Base-by-base conservation (phyloP, 768 basidiomycete species). In the Pisolithus microcarpus region DNA sequence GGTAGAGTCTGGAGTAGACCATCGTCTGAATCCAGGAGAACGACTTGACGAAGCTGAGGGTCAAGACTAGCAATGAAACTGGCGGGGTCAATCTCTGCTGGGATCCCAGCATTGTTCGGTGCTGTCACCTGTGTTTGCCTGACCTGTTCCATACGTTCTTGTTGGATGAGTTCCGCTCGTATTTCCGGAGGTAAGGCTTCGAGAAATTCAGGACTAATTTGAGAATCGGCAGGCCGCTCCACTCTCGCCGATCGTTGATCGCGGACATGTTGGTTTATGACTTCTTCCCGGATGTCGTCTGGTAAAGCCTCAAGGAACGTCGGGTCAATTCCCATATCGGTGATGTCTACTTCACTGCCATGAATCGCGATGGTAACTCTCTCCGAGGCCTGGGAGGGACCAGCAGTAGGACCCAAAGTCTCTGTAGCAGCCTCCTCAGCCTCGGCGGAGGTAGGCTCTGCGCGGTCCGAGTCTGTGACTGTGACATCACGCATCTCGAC, bases 241-340 rank as follows among this genome's bases (percentile, higher is more conserved):
- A 84, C 72, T 61, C 82, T 75, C 4, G 91, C 82, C 10, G 88
- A 83, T 38, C 86, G 84, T 53, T 85, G 90, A 59, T 98, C 96
- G 8, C 93, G 85, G 58, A 97, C 84, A 62, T 99, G 95, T 62
- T 99, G 96, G 60, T 94, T 93, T 48, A 99, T 76, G 34, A 99
- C 92, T 63, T 99, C 96, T 64, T 96, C 95, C 46, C 96, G 82
- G 87, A 99, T 98, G 57, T 98, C 95, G 63, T 99, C 96, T 0
- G 96, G 96, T 8, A 99, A 72, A 23, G 96, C 96, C 70, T 97
- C 93, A 51, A 99, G 73, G 78, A 99, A 99, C 5, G 91, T 93
- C 2, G 94, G 91, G 65, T 99, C 96, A 62, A 99, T 97, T 5
- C 96, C 96, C 36, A 93, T 95, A 60, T 98, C 93, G 2, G 96